Conservation (phyloP, 1,284 basidiomycete species). For the Leccinum solheimii region DNA sequence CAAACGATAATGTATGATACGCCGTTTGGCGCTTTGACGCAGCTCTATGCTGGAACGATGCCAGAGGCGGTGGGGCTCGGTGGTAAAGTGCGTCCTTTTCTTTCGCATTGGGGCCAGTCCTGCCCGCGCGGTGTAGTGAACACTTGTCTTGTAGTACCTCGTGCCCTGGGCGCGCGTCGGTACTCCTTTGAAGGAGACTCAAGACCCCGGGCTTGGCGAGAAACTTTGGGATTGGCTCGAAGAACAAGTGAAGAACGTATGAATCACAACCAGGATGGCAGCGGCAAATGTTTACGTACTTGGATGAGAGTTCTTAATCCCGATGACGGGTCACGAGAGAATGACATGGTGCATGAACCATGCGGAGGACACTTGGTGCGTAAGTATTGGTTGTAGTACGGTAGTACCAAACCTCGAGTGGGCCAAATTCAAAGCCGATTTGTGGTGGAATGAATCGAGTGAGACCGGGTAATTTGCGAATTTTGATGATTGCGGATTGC, state of each 20-base stretch:
- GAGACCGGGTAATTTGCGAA: too few species aligned
- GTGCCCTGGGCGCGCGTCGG: conserved; percentile 40
- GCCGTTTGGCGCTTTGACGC: conserved; percentile 38
- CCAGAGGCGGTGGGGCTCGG: conserved; percentile 30
- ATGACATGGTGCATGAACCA: background rate
- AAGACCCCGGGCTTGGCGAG: conserved; percentile 33
- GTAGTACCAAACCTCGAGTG: too few species aligned
- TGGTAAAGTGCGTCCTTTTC: conserved; percentile 30
- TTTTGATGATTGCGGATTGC: too few species aligned
- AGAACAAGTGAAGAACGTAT: conserved; percentile 31
- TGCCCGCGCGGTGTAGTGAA: background rate
- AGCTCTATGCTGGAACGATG: conserved; percentile 40
- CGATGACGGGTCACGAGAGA: background rate
- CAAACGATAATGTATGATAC: conserved; percentile 23
- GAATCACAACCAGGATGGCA: background rate
- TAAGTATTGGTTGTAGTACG: too few species aligned
- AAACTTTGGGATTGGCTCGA: conserved; percentile 42
- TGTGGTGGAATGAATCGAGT: too few species aligned
- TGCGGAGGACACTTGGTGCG: too few species aligned
- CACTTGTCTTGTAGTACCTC: conserved; percentile 31
- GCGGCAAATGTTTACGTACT: background rate
- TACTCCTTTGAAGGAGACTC: conserved; percentile 18
- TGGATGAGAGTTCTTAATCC: background rate
- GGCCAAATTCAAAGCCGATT: too few species aligned
- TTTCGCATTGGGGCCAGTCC: background rate